phyloP scores from a whole-genome alignment of 805 yeast species.

The Metschnikowia arizonensis region DNA sequence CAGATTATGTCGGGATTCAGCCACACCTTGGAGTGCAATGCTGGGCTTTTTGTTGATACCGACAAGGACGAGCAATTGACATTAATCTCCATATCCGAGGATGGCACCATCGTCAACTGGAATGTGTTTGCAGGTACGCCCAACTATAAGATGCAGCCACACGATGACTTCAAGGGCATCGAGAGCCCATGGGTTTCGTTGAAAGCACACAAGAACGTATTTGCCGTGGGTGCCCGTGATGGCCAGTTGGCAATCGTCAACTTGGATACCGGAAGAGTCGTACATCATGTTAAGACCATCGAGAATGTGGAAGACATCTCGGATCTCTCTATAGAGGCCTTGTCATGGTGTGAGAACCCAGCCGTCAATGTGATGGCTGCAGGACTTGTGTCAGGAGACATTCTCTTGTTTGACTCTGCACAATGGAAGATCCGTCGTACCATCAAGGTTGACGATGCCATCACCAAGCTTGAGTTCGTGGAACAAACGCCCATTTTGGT shows the following conservation, averaged over 20 bases:
- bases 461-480: constrained; percentile 73
- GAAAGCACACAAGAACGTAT: constrained; percentile 46
- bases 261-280: constrained; percentile 64
- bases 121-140: constrained; percentile 75
- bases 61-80: constrained; percentile 49
- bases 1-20: constrained; percentile 75
- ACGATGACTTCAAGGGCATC: constrained; percentile 64
- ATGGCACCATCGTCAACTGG: constrained; percentile 85
- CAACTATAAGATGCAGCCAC: constrained; percentile 59
- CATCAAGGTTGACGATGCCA: constrained; percentile 70
- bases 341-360: constrained; percentile 66
- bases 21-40: constrained; percentile 77
- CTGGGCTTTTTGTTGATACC: constrained; percentile 69
- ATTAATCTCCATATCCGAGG: constrained; percentile 76
- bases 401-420: constrained; percentile 75
- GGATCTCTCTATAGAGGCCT: constrained; percentile 50
- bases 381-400: constrained; percentile 85
- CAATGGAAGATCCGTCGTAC: constrained; percentile 83
- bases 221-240: constrained; percentile 84
- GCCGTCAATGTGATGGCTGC: constrained; percentile 64
- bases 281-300: constrained; percentile 62
- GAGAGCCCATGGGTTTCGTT: constrained; percentile 87
- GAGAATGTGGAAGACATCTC: constrained; percentile 47
- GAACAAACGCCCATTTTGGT: constrained; percentile 54
- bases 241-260: constrained; percentile 82